Percentiles rank a stretch among this genome's conserved stretches.
These are phyloP conservation scores for Cystofilobasidium ferigula DNA, from an alignment of 768 basidiomycete genomes.

Conservation along the genomic window DNA sequence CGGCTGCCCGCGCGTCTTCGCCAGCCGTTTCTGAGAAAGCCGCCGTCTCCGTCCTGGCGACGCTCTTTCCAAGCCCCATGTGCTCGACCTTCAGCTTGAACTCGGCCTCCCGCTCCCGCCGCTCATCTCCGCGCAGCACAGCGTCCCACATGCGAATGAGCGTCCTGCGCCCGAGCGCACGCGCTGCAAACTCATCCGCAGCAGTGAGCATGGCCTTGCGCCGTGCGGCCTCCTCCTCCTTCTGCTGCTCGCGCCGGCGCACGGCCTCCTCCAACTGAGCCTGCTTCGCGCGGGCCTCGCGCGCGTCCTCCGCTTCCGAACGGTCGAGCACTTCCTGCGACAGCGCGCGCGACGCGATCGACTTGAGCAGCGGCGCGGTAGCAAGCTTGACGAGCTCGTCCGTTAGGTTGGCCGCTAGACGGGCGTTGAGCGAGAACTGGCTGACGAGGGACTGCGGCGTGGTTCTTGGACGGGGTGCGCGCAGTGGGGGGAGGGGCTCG, in stretches of 20 bases:
- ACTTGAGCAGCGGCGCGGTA: neutral
- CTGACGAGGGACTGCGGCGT: neutral
- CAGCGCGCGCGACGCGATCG: conserved; percentile 1
- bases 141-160: neutral
- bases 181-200: conserved; percentile 3
- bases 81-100: conserved; percentile 1
- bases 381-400: neutral
- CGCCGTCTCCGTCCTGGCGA: neutral
- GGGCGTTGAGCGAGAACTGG: neutral
- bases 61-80: conserved; percentile 13
- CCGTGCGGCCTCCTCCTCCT: neutral
- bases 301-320: neutral
- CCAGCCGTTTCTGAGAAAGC: neutral
- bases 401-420: conserved; percentile 4
- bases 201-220: neutral
- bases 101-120: neutral
- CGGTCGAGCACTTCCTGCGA: neutral
- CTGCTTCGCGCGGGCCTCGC: neutral
- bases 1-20: neutral
- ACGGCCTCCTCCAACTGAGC: neutral
- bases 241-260: neutral
- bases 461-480: neutral
- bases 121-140: neutral
- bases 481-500: neutral
- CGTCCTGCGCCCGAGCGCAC: neutral